Conservation (phyloP, 768 basidiomycete genomes). For the Cubamyces lactineus region DNA sequence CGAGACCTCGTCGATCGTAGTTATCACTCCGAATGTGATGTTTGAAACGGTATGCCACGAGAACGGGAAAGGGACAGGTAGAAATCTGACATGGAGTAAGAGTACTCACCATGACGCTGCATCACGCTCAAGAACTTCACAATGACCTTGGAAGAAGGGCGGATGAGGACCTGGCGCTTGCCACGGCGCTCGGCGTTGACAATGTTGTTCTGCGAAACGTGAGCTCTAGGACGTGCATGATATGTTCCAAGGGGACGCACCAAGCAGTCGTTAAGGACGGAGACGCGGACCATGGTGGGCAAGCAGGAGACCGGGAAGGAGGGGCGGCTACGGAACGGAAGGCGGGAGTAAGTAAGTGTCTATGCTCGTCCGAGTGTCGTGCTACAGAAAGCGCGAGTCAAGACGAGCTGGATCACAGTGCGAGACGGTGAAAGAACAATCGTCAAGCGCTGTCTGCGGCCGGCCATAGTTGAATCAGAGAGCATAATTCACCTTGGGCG, state of each 20-base stretch:
- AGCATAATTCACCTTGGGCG: conserved; percentile 50
- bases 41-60: background rate
- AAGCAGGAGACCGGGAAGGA: conserved; percentile 18
- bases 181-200: conserved; percentile 99
- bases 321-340: conserved; percentile 35
- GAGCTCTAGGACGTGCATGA: conserved; percentile 11
- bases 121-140: conserved; percentile 98
- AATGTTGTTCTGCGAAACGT: conserved; percentile 79
- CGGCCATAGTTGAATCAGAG: conserved; percentile 25
- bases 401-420: conserved; percentile 41
- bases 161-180: conserved; percentile 98
- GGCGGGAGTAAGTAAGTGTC: conserved; percentile 37
- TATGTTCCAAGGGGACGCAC: conserved; percentile 33
- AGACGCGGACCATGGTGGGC: conserved; percentile 82
- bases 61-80: background rate
- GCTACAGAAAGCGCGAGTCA: conserved; percentile 83
- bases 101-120: conserved; percentile 92
- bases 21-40: conserved; percentile 71
- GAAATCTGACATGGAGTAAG: background rate
- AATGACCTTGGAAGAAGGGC: conserved; percentile 97
- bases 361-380: conserved; percentile 82
- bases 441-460: conserved; percentile 29
- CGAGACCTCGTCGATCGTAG: conserved; percentile 71
- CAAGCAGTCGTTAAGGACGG: conserved; percentile 78
- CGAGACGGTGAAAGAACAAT: conserved; percentile 23